Evolutionary conservation across 345 rosid genomes (phyloP).

Genomic region (Arabidopsis suecica): DNA sequence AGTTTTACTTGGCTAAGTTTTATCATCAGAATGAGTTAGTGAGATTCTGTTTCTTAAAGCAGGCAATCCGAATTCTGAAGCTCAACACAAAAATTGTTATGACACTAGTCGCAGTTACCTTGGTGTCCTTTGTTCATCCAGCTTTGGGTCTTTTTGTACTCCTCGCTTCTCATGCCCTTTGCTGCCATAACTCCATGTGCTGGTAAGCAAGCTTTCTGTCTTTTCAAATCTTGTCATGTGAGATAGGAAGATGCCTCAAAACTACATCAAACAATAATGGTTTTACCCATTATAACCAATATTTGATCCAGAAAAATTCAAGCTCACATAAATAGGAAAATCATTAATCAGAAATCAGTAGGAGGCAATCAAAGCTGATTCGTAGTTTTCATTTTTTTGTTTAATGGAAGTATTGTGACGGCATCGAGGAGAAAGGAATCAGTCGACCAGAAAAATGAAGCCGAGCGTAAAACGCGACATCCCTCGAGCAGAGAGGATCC

Average conservation of each 20-base stretch:
- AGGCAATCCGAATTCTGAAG: slow-evolving; percentile 76
- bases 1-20: neutral
- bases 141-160: slow-evolving; percentile 82
- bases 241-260: neutral
- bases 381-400: slow-evolving; percentile 31
- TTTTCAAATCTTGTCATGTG: slow-evolving; percentile 16
- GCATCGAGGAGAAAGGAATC: slow-evolving; percentile 67
- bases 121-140: slow-evolving; percentile 84
- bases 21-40: slow-evolving; percentile 12
- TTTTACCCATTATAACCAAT: neutral
- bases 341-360: slow-evolving; percentile 24
- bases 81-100: slow-evolving; percentile 62
- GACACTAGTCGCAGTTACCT: slow-evolving; percentile 58
- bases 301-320: neutral
- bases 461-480: slow-evolving; percentile 50
- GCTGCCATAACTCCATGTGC: slow-evolving; percentile 84
- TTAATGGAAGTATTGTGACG: slow-evolving; percentile 63
- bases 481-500: slow-evolving; percentile 47
- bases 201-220: slow-evolving; percentile 52
- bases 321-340: neutral
- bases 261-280: neutral
- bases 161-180: slow-evolving; percentile 62
- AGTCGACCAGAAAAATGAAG: slow-evolving; percentile 49
- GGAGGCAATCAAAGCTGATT: slow-evolving; percentile 43
- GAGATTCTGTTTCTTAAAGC: slow-evolving; percentile 46